Evolutionary conservation across 2,329 filamentous ascomycete genomes (phyloP), one percentile per base, ranked within the genome.

Genomic region (Sclerotinia spermophila): DNA sequence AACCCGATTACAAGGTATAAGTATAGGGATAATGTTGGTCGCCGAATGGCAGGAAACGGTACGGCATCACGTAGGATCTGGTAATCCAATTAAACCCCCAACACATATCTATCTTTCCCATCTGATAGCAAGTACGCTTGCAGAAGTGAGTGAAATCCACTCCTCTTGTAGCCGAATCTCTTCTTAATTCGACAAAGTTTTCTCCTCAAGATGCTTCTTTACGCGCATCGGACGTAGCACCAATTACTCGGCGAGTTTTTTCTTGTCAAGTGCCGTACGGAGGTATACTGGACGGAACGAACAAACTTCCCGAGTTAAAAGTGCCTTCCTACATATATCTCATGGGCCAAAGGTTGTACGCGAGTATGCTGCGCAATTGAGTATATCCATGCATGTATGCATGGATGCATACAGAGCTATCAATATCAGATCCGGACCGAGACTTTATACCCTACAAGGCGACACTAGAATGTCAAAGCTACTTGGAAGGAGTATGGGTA

Each of bases 351-450:
- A 66, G 17, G 62, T 53, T 1, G 45, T 15, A 66, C 62, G 35
- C 62, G 62, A 66, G 62, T 65, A 65, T 65, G 45, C 33, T 65
- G 62, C 33, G n/a, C 62, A 65, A 65, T 30, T 42, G 27, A 24
- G 51, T 30, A 33, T 53, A 44, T 67, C n/a, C 38, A 67, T 67
- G 53, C 51, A 67, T 67, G 61, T 33, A 17, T 56, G 38, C 45
- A 67, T 67, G 65, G 3, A 64, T 69, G 33, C n/a, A 64, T 69
- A n/a, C n/a, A 64, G 35, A 33, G 35, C 53, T 55, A 64, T 64
- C 33, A 69, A 64, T 62, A 69, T 69, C 67, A 69, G 67, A 69
- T 69, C 45, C 40, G 44, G 42, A 64, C 59, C 35, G 67, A 69
- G 58, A 69, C 45, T 51, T 53, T 38, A 53, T 11, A 66, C 35